These are phyloP conservation scores for Stephanocyclus meneghinianus DNA, from an alignment of 352 stramenopile species.

Conservation along the genomic window DNA sequence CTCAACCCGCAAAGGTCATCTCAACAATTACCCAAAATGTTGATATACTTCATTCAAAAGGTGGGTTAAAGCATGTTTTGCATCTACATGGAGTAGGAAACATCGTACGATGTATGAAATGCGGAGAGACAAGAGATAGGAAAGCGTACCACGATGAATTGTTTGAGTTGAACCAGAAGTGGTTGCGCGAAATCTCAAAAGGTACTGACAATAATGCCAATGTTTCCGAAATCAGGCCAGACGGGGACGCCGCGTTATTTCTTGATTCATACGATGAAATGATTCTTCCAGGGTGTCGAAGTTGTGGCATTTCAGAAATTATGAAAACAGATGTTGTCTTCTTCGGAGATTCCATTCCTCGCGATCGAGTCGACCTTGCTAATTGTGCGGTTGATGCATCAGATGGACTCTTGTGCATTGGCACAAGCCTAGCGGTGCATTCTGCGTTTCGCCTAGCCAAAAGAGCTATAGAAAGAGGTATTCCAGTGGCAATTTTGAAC, in stretches of 20 bases:
- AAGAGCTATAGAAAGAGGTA: conserved; percentile 66
- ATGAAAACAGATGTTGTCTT: conserved; percentile 93
- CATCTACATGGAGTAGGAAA: conserved; percentile 93
- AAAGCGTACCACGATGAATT: conserved; percentile 88
- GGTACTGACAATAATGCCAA: conserved; percentile 9
- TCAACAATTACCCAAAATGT: conserved; percentile 96
- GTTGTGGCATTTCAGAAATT: conserved; percentile 58
- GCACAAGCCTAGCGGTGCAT: conserved; percentile 92
- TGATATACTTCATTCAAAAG: conserved; percentile 91
- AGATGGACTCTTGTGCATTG: conserved; percentile 90
- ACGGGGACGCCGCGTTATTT: conserved; percentile 90
- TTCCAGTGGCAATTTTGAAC: conserved; percentile 75
- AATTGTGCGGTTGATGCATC: conserved; percentile 83
- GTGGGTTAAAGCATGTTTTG: conserved; percentile 87
- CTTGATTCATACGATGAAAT: conserved; percentile 62
- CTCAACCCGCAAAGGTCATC: conserved; percentile 7
- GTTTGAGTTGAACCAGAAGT: conserved; percentile 83
- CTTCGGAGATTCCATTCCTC: conserved; percentile 94
- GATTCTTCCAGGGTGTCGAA: conserved; percentile 59
- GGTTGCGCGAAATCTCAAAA: conserved; percentile 57
- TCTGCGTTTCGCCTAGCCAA: conserved; percentile 91
- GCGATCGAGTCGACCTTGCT: conserved; percentile 80
- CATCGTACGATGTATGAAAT: conserved; percentile 87
- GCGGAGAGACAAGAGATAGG: conserved; percentile 79
- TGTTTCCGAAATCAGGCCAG: conserved; percentile 86